A percentile compares a stretch with the other conserved stretches of the same genome.
Conservation (phyloP, 139 green algal species). For the Chloropicon primus region DNA sequence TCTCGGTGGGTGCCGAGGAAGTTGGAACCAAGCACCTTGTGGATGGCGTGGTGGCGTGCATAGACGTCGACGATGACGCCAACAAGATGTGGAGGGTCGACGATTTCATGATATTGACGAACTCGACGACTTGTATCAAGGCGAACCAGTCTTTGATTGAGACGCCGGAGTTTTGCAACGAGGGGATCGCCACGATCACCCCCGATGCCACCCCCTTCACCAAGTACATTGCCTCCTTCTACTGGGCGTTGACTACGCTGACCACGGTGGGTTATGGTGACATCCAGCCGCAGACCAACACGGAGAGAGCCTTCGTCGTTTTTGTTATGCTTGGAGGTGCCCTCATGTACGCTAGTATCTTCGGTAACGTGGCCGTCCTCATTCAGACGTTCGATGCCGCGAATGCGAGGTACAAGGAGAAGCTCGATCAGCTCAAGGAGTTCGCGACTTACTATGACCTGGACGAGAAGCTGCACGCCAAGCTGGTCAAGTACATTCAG, state of each 20-base stretch:
- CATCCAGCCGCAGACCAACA: conserved; percentile 13
- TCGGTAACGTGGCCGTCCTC: conserved; percentile 10
- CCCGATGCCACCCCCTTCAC: neutral
- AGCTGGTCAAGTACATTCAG: conserved; percentile 6
- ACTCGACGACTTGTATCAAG: neutral
- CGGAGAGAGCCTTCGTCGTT: conserved; percentile 9
- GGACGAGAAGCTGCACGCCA: neutral
- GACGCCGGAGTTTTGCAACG: neutral
- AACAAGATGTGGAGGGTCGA: neutral
- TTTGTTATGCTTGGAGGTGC: conserved; percentile 12
- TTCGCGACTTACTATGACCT: conserved; percentile 7
- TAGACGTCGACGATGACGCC: neutral
- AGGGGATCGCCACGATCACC: neutral
- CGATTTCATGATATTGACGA: neutral
- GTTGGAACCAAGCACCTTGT: neutral
- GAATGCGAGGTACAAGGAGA: conserved; percentile 8
- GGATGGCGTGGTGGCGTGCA: neutral
- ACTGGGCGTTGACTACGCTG: conserved; percentile 8
- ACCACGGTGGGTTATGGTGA: conserved; percentile 17
- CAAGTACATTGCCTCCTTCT: conserved; percentile 11
- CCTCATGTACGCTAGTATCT: conserved; percentile 13
- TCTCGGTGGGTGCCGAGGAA: neutral
- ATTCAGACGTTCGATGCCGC: conserved; percentile 12
- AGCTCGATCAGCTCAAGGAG: conserved; percentile 10
- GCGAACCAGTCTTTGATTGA: neutral